Percentiles rank a stretch among this genome's conserved stretches.
Conservation (phyloP, 2,329 filamentous ascomycete species). For the Xylaria polymorpha region DNA sequence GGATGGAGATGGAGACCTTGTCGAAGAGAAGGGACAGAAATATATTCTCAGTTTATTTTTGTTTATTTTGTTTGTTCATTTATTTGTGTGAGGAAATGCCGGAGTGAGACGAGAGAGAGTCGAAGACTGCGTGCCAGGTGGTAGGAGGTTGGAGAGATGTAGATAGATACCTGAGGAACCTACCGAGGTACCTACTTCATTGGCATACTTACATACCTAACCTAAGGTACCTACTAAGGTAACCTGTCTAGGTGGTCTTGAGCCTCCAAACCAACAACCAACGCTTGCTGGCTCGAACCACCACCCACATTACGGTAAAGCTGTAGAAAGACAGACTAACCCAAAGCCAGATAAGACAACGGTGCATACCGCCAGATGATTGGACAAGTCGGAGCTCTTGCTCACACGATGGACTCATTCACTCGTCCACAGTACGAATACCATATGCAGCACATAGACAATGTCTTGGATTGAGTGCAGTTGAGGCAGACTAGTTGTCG, state of each 20-base stretch:
- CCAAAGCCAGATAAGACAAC: conserved; percentile 31
- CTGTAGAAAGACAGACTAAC: conserved; percentile 13
- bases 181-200: neutral
- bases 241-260: neutral
- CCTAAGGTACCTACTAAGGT: too few relatives aligned
- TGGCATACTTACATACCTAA: too few relatives aligned
- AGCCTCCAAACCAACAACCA: conserved; percentile 18
- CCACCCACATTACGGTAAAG: neutral
- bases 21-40: neutral
- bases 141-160: too few relatives aligned
- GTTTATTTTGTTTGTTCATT: neutral
- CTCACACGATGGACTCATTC: conserved; percentile 21
- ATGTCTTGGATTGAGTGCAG: conserved; percentile 19
- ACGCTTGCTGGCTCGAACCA: conserved; percentile 10
- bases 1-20: neutral
- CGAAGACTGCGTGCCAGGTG: neutral
- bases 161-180: conserved; percentile 3
- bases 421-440: conserved; percentile 20
- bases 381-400: conserved; percentile 19
- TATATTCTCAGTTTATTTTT: neutral
- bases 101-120: neutral
- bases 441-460: conserved; percentile 23
- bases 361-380: conserved; percentile 5
- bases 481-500: conserved; percentile 2
- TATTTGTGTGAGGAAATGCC: neutral